A percentile compares a stretch with the other conserved stretches of the same genome.
These are phyloP conservation scores for Phaffomyces antillensis DNA, from an alignment of 805 yeast species.

Conservation along the genomic window DNA sequence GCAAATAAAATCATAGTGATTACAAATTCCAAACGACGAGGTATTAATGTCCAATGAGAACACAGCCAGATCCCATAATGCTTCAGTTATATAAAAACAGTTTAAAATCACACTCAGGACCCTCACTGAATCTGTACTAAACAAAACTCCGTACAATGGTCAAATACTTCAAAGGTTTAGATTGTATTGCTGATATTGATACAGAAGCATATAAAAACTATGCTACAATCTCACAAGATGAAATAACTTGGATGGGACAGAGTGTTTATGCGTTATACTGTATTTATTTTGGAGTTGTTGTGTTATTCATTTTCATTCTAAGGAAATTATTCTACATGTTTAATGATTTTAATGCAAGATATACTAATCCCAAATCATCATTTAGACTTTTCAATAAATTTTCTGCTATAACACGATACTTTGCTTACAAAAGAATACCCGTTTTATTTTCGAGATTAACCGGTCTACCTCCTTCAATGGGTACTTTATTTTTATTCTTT, in stretches of 20 bases:
- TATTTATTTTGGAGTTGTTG: not conserved
- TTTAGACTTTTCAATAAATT: conserved; percentile 11
- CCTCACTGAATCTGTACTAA: too few relatives aligned
- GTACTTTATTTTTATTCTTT: conserved; percentile 27
- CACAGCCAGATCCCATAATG: too few relatives aligned
- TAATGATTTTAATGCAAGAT: not conserved
- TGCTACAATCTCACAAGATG: not conserved
- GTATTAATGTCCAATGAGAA: too few relatives aligned
- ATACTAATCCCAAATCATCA: not conserved
- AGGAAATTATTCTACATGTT: not conserved
- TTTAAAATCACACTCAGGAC: too few relatives aligned
- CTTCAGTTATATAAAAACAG: too few relatives aligned
- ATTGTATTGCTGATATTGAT: not conserved
- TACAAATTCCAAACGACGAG: too few relatives aligned
- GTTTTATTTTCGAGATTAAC: conserved; percentile 25
- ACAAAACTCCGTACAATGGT: not conserved
- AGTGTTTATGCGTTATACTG: not conserved
- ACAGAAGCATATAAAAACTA: not conserved
- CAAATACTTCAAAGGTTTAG: not conserved
- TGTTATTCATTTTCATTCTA: not conserved
- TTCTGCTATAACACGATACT: conserved; percentile 24
- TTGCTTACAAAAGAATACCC: conserved; percentile 29
- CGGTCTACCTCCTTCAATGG: conserved; percentile 33
- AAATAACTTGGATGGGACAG: not conserved
- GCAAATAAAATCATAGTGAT: too few relatives aligned